Evolutionary conservation across 169 alveolate species (phyloP).

Genomic region (Cryptosporidium tyzzeri): DNA sequence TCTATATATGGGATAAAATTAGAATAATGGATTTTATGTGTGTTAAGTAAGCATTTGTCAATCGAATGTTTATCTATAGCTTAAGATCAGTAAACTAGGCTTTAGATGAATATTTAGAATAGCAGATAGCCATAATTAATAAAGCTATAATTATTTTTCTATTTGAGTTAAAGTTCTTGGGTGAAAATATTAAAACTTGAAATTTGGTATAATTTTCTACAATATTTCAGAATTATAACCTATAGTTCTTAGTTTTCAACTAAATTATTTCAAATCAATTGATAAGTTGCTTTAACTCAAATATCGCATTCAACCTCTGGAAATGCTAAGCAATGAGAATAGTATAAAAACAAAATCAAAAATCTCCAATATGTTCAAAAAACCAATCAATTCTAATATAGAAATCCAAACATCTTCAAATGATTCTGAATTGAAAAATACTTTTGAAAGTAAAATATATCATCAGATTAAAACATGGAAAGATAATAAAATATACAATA

Average conservation of each 20-base stretch:
- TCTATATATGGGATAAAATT: not conserved
- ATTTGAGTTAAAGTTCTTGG: not conserved
- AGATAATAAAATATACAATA: slow-evolving; percentile 1
- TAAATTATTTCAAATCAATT: not conserved
- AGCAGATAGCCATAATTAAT: not conserved
- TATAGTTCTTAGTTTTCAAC: not conserved
- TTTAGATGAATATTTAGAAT: slow-evolving; percentile 4
- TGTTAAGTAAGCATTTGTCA: not conserved
- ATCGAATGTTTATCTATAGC: slow-evolving; percentile 11
- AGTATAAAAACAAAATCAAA: not conserved
- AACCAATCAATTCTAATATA: not conserved
- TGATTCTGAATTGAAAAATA: not conserved
- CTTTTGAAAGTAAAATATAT: slow-evolving; percentile 2
- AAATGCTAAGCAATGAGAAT: not conserved
- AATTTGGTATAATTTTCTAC: not conserved
- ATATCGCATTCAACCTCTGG: not conserved
- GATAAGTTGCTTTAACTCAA: not conserved
- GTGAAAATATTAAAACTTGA: not conserved
- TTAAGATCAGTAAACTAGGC: slow-evolving; percentile 3
- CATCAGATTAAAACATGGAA: slow-evolving; percentile 36
- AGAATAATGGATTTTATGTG: slow-evolving; percentile 1
- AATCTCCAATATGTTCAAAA: not conserved
- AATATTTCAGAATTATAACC: not conserved
- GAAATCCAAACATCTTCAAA: not conserved
- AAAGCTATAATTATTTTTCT: not conserved